Percentiles rank a stretch among this genome's conserved stretches.
These are phyloP conservation scores for Tylopilus rubrobrunneus DNA, from an alignment of 768 basidiomycete species.

Conservation along the genomic window DNA sequence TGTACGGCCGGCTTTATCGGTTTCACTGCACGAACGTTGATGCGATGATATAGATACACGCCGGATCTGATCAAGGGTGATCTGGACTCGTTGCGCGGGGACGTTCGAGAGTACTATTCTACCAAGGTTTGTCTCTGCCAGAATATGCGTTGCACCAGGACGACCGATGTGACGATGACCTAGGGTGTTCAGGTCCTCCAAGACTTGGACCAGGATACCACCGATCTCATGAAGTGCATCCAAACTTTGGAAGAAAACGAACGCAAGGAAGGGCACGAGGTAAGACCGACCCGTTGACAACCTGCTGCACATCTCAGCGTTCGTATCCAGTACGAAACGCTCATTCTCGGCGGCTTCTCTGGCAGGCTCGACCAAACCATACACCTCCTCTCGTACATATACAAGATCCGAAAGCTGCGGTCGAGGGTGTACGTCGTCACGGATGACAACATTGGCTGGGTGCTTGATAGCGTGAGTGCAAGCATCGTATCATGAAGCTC, in stretches of 20 bases:
- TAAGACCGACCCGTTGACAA: conserved; percentile 16
- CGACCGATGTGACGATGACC: background rate
- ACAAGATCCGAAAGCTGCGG: conserved; percentile 67
- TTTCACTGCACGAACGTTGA: background rate
- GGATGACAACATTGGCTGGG: conserved; percentile 91
- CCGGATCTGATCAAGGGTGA: conserved; percentile 94
- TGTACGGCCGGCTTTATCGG: conserved; percentile 9
- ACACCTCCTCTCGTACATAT: conserved; percentile 80
- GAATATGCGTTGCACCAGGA: background rate
- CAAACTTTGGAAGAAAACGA: conserved; percentile 58
- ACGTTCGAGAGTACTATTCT: conserved; percentile 69
- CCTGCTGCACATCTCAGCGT: background rate
- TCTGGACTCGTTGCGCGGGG: conserved; percentile 78
- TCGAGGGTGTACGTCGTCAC: conserved; percentile 70
- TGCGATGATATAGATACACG: conserved; percentile 45
- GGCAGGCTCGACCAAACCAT: conserved; percentile 94
- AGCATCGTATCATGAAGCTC: background rate
- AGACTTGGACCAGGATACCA: conserved; percentile 78
- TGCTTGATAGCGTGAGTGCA: conserved; percentile 64
- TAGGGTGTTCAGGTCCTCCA: conserved; percentile 66
- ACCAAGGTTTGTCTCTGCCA: conserved; percentile 47
- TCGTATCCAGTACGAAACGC: conserved; percentile 52
- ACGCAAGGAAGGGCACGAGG: conserved; percentile 34
- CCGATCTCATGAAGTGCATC: conserved; percentile 95
- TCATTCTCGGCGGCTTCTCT: conserved; percentile 84